These are phyloP conservation scores for Dothiorella sarmentorum DNA, from an alignment of 2,329 filamentous ascomycete species.

Conservation along the genomic window DNA sequence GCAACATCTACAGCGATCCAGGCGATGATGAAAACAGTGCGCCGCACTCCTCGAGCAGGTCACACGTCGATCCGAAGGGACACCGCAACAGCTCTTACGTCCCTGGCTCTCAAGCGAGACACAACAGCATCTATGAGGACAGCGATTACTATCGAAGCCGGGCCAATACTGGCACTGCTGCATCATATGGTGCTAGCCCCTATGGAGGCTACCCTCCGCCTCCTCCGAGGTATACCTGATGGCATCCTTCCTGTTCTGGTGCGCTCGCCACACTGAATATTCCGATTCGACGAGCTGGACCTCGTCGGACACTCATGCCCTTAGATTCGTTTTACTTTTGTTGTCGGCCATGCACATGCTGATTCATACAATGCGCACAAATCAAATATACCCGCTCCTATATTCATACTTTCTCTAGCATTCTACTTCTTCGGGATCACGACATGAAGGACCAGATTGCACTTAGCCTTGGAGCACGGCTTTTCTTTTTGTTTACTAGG, in stretches of 20 bases:
- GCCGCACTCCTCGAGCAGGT: neutral
- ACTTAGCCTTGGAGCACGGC: slow-evolving; percentile 7
- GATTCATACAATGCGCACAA: neutral
- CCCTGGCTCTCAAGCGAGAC: slow-evolving; percentile 1
- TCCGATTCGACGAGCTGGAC: slow-evolving; percentile 2
- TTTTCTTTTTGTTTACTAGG: neutral
- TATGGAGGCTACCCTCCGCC: slow-evolving; percentile 14
- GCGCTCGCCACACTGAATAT: neutral
- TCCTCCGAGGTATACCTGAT: slow-evolving; percentile 8
- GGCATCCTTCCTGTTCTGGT: neutral
- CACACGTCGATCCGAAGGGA: slow-evolving; percentile 21
- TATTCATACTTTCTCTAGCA: neutral
- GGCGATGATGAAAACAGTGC: slow-evolving; percentile 28
- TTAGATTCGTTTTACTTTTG: neutral
- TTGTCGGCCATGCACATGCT: neutral
- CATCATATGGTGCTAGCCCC: neutral
- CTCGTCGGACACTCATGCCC: neutral
- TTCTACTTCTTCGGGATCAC: neutral
- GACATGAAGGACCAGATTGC: neutral
- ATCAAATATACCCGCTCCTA: slow-evolving; percentile 12
- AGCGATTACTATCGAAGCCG: neutral
- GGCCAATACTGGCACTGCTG: neutral
- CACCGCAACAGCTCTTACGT: slow-evolving; percentile 5
- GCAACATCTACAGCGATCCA: slow-evolving; percentile 30
- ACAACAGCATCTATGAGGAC: slow-evolving; percentile 9